phyloP scores from a whole-genome alignment of 2,329 filamentous ascomycete species.

The Venturiaceae sp. region DNA sequence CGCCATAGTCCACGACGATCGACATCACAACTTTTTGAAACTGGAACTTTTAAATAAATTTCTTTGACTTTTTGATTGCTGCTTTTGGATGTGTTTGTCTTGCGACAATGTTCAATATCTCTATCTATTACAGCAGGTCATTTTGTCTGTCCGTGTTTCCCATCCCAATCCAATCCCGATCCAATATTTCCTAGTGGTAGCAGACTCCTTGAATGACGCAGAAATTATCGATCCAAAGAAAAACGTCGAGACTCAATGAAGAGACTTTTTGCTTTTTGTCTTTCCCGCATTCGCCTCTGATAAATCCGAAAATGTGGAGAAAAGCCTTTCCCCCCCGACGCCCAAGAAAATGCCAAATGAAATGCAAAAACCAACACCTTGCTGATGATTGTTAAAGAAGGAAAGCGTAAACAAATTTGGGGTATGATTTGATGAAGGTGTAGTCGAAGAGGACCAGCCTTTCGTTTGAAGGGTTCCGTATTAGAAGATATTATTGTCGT shows the following conservation, averaged over 20 bases:
- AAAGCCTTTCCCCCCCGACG: too few relatives aligned
- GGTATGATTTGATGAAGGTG: neutral
- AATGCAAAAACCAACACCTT: neutral
- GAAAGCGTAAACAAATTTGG: neutral
- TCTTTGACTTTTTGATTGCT: too few relatives aligned
- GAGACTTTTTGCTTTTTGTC: neutral
- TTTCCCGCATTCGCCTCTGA: neutral
- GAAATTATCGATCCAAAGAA: too few relatives aligned
- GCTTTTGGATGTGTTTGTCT: neutral
- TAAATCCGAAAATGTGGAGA: neutral
- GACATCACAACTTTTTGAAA: too few relatives aligned
- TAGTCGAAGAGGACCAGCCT: neutral
- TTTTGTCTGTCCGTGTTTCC: neutral
- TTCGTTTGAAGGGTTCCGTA: too few relatives aligned
- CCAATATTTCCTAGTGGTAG: too few relatives aligned
- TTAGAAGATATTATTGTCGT: too few relatives aligned
- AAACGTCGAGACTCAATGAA: neutral
- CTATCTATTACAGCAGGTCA: neutral
- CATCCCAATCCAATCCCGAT: too few relatives aligned
- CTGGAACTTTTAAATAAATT: too few relatives aligned
- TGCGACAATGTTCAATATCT: neutral
- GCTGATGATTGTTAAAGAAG: neutral
- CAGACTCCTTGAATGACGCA: too few relatives aligned
- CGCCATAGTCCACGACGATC: too few relatives aligned
- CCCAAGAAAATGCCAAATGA: neutral